phyloP scores from a whole-genome alignment of 1,139 yeast species.

The Scheffersomyces parashehatae region DNA sequence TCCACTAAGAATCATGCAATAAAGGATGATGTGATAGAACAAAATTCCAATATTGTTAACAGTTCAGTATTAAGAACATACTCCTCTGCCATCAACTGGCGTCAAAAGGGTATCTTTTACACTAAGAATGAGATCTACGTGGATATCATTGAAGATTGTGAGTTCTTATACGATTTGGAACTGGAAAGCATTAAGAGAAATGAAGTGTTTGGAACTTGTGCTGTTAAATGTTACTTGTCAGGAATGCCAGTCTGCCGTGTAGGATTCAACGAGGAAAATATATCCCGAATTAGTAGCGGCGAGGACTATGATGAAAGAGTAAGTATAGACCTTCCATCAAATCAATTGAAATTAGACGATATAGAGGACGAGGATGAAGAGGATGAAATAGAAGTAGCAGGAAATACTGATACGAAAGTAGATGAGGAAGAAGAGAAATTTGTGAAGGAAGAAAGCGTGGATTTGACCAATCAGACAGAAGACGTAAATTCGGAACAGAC shows the following conservation, averaged over 20 bases:
- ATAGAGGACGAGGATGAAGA: constrained; percentile 12
- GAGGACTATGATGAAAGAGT: constrained; percentile 7
- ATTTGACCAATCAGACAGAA: neutral
- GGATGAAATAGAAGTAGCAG: constrained; percentile 4
- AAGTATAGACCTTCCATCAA: neutral
- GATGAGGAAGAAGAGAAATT: constrained; percentile 9
- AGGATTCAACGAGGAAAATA: constrained; percentile 42
- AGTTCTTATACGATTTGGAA: constrained; percentile 39
- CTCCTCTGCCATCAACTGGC: constrained; percentile 46
- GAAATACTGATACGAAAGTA: neutral
- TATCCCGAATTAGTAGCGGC: constrained; percentile 30
- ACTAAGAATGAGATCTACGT: constrained; percentile 49
- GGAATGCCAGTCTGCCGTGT: constrained; percentile 49
- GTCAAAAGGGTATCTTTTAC: constrained; percentile 50
- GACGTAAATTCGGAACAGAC: constrained; percentile 1
- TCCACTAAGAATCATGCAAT: constrained; percentile 46
- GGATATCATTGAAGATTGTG: constrained; percentile 44
- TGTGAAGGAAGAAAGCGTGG: constrained; percentile 3
- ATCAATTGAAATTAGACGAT: constrained; percentile 1
- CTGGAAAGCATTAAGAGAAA: constrained; percentile 30
- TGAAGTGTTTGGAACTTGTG: constrained; percentile 39
- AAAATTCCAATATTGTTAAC: constrained; percentile 43
- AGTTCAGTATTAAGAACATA: constrained; percentile 55
- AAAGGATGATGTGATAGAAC: constrained; percentile 29
- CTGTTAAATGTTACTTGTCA: constrained; percentile 42